phyloP scores from a whole-genome alignment of 1,284 basidiomycete genomes.

The Cryptococcus floricola region DNA sequence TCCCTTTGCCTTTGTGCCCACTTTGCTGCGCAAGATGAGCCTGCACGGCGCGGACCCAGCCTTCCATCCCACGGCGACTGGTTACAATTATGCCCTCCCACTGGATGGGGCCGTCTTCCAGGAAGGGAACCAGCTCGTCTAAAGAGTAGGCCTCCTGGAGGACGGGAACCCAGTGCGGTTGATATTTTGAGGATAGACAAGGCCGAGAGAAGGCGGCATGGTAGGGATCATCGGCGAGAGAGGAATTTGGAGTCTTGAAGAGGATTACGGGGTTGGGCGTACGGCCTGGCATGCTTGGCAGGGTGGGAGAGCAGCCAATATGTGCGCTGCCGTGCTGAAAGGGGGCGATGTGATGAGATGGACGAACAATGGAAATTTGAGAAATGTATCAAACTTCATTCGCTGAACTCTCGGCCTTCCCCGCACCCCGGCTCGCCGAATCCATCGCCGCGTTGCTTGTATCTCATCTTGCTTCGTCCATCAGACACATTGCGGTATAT shows the following conservation, averaged over 20 bases:
- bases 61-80: conserved; percentile 11
- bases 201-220: neutral
- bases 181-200: neutral
- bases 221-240: neutral
- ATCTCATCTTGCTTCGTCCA: no score
- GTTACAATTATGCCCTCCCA: conserved; percentile 17
- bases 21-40: neutral
- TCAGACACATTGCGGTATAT: no score
- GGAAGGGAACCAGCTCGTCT: neutral
- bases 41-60: conserved; percentile 11
- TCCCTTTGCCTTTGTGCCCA: neutral
- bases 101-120: neutral
- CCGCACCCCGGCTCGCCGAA: no score
- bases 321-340: no score
- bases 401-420: no score
- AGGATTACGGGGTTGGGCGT: conserved; percentile 7
- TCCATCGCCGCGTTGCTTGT: no score
- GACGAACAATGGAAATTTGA: no score
- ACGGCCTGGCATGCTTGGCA: no score
- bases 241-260: conserved; percentile 16
- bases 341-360: no score
- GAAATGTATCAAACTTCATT: no score
- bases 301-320: no score
- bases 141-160: conserved; percentile 10
- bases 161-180: conserved; percentile 8